Evolutionary conservation across 768 basidiomycete genomes (phyloP).

Genomic region (Naganishia randhawae): DNA sequence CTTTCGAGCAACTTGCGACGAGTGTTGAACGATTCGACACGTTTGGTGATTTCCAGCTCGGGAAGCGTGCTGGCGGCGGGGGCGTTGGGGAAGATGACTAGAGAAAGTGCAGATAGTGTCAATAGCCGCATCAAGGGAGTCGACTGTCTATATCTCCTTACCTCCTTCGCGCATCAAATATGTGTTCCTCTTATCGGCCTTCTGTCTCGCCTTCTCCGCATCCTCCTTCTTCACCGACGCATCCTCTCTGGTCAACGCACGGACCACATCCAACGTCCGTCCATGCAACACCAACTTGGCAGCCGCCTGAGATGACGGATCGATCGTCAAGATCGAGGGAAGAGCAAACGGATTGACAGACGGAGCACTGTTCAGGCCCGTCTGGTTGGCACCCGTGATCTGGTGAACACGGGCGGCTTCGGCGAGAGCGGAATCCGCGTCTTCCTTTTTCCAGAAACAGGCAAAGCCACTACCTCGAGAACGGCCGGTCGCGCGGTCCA

Average conservation of each 20-base stretch:
- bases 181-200: conserved; percentile 90
- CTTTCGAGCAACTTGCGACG: conserved; percentile 76
- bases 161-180: conserved; percentile 96
- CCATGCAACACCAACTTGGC: conserved; percentile 83
- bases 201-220: conserved; percentile 68
- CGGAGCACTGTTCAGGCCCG: conserved; percentile 37
- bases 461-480: conserved; percentile 94
- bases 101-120: not conserved
- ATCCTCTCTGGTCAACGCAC: conserved; percentile 83
- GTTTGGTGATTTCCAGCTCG: conserved; percentile 75
- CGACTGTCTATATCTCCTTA: conserved; percentile 50
- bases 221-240: conserved; percentile 84
- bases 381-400: conserved; percentile 48
- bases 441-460: conserved; percentile 90
- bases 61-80: conserved; percentile 70
- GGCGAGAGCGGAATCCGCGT: conserved; percentile 77
- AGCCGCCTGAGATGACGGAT: conserved; percentile 81
- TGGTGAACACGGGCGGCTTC: conserved; percentile 61
- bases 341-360: conserved; percentile 74
- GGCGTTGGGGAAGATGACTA: conserved; percentile 86
- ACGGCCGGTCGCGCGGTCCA: conserved; percentile 75
- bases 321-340: conserved; percentile 85
- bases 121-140: not conserved
- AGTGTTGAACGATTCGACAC: conserved; percentile 77
- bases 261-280: conserved; percentile 81